These are phyloP conservation scores for Synchytrium microbalum DNA, from an alignment of 371 early-diverging fungal species.

Conservation along the genomic window DNA sequence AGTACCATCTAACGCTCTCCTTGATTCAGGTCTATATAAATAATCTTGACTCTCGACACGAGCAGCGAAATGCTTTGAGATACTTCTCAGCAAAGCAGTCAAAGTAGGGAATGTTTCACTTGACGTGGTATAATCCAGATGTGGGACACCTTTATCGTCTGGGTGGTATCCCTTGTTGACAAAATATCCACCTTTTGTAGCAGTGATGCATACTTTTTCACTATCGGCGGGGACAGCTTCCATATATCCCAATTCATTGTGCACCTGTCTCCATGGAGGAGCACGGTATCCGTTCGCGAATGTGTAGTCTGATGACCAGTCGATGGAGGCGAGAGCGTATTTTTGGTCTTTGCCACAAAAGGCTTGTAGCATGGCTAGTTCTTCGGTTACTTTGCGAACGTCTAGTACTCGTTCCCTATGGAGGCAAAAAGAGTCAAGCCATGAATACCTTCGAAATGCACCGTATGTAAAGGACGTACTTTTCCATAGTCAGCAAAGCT, in stretches of 20 bases:
- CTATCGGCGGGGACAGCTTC: slow-evolving; percentile 30
- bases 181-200: slow-evolving; percentile 41
- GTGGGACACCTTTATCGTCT: slow-evolving; percentile 39
- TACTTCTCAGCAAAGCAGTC: slow-evolving; percentile 28
- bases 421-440: background rate
- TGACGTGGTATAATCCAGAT: slow-evolving; percentile 35
- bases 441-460: background rate
- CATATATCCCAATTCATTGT: slow-evolving; percentile 44
- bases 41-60: slow-evolving; percentile 43
- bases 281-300: slow-evolving; percentile 44
- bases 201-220: slow-evolving; percentile 40
- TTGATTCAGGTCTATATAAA: slow-evolving; percentile 12
- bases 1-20: no score
- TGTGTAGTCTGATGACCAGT: slow-evolving; percentile 46
- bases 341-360: slow-evolving; percentile 34
- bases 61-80: slow-evolving; percentile 32
- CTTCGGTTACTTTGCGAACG: slow-evolving; percentile 36
- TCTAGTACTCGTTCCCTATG: slow-evolving; percentile 29
- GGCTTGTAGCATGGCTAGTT: slow-evolving; percentile 39
- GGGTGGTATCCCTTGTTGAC: slow-evolving; percentile 43
- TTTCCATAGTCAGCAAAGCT: slow-evolving; percentile 28
- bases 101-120: slow-evolving; percentile 31
- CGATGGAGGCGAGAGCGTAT: slow-evolving; percentile 27
- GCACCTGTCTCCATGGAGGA: slow-evolving; percentile 48
- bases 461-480: slow-evolving; percentile 14